Base-by-base conservation (phyloP, 441 rosid genomes). In the Melastoma candidum region DNA sequence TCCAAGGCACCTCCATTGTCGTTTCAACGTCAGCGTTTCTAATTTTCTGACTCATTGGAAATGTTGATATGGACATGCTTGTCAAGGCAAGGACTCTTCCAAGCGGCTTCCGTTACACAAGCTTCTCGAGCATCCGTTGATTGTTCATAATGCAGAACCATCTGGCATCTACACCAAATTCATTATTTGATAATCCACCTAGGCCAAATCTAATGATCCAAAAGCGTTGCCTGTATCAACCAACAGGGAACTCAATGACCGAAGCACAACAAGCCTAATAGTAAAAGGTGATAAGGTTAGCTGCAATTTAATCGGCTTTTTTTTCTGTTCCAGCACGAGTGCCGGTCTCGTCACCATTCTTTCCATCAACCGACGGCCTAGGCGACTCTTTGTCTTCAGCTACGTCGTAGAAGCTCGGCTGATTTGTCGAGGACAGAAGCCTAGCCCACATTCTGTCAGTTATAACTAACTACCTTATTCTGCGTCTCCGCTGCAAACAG, bases 101-200 rank as follows among this genome's bases (percentile, higher is more conserved):
- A 63, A 73, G 63, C 97, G 98, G 46, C 65, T 88, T 62, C 95
- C 94, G 13, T 48, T 88, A 22, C 92, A 82, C 68, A 92, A 79
- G 66, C 81, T 92, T 61, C 87, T 88, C 0, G 94, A 87, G 76
- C 98, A 92, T 68, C 87, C 96, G 0, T 92, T 96, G 98, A 83
- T 92, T 62, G 74, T 82, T 56, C 98, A 88, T 61, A 85, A 92
- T 58, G 94, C 95, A 5, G 97, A 92, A 61, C 94, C 97, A 49
- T 79, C 92, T 26, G 95, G 98, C 24, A 64, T 82, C 60, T 84
- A 36, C 41, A 9, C 6, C 8, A 9, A 36, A 9, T 1, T 36
- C 41, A 4, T 36, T 4, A 2, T 36, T 2, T 9, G 41, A 36
- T 36, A 2, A 36, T 36, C 41, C 7, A 36, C 22, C 22, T 17